Base-by-base conservation (phyloP, 169 alveolate species). In the Plasmodium adleri region DNA sequence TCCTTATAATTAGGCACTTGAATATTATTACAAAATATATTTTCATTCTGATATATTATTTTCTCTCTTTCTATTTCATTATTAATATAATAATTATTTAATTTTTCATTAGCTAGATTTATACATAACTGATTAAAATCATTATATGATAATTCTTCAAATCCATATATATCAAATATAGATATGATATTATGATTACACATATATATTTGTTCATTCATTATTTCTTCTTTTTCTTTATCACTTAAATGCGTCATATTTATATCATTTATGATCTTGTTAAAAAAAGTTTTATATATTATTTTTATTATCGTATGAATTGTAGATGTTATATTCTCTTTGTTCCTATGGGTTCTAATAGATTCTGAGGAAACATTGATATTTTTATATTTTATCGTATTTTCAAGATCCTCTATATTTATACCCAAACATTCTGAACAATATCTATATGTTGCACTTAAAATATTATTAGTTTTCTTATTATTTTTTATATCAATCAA, bases 141-240 rank as follows among this genome's bases (percentile, higher is more conserved):
- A 96, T 99, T 99, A 74, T 94, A 94, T 63, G 97, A 93, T 74
- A 99, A 98, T 52, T 95, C 97, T 92, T 99, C 99, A 91, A 99
- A 99, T 1, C 99, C 99, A 93, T 97, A 98, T 58, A 98, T 97
- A 92, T 99, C 99, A 24, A 99, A 90, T 63, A 99, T 96, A 47
- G 99, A 99, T 66, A 99, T 97, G 94, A 97, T 92, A 28, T 78
- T 87, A 54, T 67, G 32, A 56, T 68, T 80, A 13, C 2, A 13
- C 24, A n/a, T 63, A 49, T 80, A 68, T 7, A 67, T 49, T 1
- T 60, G 10, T 43, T 68, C 63, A 28, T 80, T 63, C 63, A 68
- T 56, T 22, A 80, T 58, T 17, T 54, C 50, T 68, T 80, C 83
- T 22, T 49, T 80, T 54, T 80, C 90, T 17, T 80, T 43, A 6